These are phyloP conservation scores for Penicillium fimorum DNA, from an alignment of 495 filamentous ascomycete genomes.

Conservation along the genomic window DNA sequence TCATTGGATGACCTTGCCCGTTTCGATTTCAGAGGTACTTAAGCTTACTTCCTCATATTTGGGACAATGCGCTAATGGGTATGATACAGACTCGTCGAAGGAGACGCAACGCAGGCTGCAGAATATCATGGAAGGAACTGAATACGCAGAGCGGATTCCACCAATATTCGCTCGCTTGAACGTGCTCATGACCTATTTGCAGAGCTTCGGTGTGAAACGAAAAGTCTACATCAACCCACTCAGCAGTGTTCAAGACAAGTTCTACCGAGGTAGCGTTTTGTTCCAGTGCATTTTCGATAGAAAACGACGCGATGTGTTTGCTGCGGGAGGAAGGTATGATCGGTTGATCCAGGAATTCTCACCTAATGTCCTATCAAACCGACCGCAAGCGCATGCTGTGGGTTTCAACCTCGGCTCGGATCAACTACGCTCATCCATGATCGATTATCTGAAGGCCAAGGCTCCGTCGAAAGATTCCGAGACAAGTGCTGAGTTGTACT, in stretches of 20 bases:
- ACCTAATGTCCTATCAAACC: constrained; percentile 39
- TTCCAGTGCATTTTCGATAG: constrained; percentile 91
- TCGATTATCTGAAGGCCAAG: constrained; percentile 63
- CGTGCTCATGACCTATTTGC: constrained; percentile 70
- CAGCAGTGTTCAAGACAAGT: constrained; percentile 86
- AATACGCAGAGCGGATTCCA: constrained; percentile 62
- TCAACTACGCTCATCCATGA: constrained; percentile 65
- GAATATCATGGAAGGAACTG: constrained; percentile 68
- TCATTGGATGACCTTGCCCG: constrained; percentile 84
- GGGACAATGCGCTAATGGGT: constrained; percentile 17
- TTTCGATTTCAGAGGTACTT: constrained; percentile 83
- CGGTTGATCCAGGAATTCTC: constrained; percentile 62
- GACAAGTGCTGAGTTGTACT: constrained; percentile 50
- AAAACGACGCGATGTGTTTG: constrained; percentile 82
- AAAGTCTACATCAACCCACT: constrained; percentile 86
- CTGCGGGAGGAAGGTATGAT: constrained; percentile 93
- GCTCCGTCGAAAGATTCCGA: constrained; percentile 64
- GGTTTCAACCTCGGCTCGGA: constrained; percentile 93
- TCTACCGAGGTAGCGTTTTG: constrained; percentile 82
- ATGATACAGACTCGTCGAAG: constrained; percentile 58
- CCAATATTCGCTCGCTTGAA: constrained; percentile 76
- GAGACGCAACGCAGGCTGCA: constrained; percentile 74
- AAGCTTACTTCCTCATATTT: not conserved
- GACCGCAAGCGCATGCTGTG: constrained; percentile 65
- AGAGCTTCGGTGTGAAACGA: constrained; percentile 67